Base-by-base conservation (phyloP, 495 filamentous ascomycete genomes). In the Thermochaetoides thermophila region DNA sequence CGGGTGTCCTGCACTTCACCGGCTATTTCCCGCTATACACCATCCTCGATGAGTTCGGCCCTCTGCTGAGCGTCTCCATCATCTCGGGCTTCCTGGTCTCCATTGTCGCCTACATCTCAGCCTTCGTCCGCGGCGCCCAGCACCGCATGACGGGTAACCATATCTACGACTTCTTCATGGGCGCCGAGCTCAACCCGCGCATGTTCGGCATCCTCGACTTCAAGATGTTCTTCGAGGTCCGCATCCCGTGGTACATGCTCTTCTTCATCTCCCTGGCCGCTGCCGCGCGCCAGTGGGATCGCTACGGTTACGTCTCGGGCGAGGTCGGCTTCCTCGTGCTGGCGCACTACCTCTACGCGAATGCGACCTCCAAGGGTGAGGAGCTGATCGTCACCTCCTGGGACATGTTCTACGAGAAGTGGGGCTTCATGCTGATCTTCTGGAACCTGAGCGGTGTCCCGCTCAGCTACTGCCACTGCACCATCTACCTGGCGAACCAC, bases 371-470 rank as follows among this genome's bases (percentile, higher is more conserved):
- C 44, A 97, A 97, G 62, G 89, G 82, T 31, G 89, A 97, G 63
- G 84, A 97, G 63, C 71, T 84, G 48, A 94, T 97, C 60, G 67
- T 83, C 30, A 81, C 81, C 7, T 92, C 87, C 13, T 97, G 87
- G 56, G 89, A 97, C 56, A 95, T 97, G 83, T 94, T 92, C 68
- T 86, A 87, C 52, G 89, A 97, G 67, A 97, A 97, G 67, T 94
- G 85, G 83, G 89, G 89, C 46, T 97, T 96, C 64, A 94, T 97
- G 87, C 70, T 97, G 34, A 94, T 94, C 58, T 97, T 97, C 73
- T 97, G 89, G 89, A 97, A 97, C 60, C 64, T 97, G 52, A 84
- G 85, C 35, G 89, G 89, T 42, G 89, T 97, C 12, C 89, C 89
- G 10, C 65, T 96, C 27, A 84, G 74, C 38, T 97, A 97, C 69